Base-by-base conservation (phyloP, 1,139 yeast species). In the Saccharomyces hybrid region DNA sequence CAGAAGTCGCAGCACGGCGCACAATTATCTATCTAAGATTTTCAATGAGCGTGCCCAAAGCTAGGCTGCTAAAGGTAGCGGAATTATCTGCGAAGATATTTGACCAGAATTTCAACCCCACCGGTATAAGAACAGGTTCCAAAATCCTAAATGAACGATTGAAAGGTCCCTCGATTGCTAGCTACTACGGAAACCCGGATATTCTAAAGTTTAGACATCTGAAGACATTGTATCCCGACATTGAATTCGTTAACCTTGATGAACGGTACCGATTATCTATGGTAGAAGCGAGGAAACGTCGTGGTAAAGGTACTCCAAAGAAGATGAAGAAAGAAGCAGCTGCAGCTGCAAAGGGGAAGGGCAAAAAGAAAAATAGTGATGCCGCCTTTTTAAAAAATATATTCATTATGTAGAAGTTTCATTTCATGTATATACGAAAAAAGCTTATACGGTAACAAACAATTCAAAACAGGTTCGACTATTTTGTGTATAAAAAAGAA, bases 221-320 rank as follows among this genome's bases (percentile, higher is more conserved):
- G 66, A 80, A 80, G 66, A 70, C 74, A 57, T 73, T 84, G 74
- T 83, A 62, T 62, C 81, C 80, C 1, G 85, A 81, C 57, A 75
- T 83, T 65, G 75, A 77, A 55, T 81, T 87, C 64, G 79, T 80
- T 21, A 91, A 88, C 66, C 89, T 88, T 50, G 81, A 81, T 59
- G 96, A 88, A 70, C 82, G 79, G 52, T 83, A 86, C 70, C 78
- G 93, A 70, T 65, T 82, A 59, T 78, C 78, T 59, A 82, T 84
- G 80, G 81, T 83, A 47, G 81, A 77, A 55, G 82, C 81, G 46
- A 61, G 88, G 72, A 86, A 84, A 78, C 84, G 86, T 79, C 86
- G 95, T 81, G 91, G 89, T 70, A 89, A 89, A 73, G 95, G 96
- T 70, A 95, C 96, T 21, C 97, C 96, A 62, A 82, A 86, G 76